phyloP scores from a whole-genome alignment of 768 basidiomycete species.

The Lentinula boryana region DNA sequence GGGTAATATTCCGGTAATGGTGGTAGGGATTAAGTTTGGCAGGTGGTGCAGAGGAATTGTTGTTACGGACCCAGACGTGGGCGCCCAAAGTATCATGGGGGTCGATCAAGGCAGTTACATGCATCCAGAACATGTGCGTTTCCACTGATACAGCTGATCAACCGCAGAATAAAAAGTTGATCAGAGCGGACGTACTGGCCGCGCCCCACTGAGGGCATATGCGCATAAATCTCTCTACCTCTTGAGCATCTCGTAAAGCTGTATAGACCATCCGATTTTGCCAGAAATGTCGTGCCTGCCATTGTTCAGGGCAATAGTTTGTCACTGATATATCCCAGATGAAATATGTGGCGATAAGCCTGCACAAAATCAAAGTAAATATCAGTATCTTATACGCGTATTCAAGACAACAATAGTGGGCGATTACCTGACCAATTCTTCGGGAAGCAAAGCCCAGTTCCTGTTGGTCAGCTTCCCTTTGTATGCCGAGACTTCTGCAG shows the following conservation, averaged over 20 bases:
- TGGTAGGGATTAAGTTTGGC: conserved; percentile 44
- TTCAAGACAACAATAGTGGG: neutral
- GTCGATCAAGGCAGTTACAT: conserved; percentile 57
- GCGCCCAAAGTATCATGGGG: conserved; percentile 50
- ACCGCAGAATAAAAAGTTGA: neutral
- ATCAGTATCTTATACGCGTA: neutral
- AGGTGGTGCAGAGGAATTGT: conserved; percentile 24
- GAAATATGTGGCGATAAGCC: conserved; percentile 1
- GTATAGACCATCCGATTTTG: conserved; percentile 56
- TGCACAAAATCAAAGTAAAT: neutral
- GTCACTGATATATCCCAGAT: conserved; percentile 4
- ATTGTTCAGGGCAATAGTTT: conserved; percentile 3
- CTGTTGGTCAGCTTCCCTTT: conserved; percentile 3
- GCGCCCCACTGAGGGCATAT: conserved; percentile 55
- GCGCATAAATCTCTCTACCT: conserved; percentile 57
- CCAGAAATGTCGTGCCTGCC: conserved; percentile 42
- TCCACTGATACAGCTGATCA: conserved; percentile 39
- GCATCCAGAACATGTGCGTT: conserved; percentile 65
- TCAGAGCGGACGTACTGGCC: conserved; percentile 43
- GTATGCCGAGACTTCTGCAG: neutral
- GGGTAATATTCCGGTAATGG: conserved; percentile 57
- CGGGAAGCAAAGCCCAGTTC: conserved; percentile 2
- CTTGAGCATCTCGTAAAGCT: conserved; percentile 53
- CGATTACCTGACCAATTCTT: conserved; percentile 1
- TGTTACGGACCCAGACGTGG: conserved; percentile 40